Evolutionary conservation across 2,329 filamentous ascomycete species (phyloP).

Genomic region (Lasiodiplodia citricola): DNA sequence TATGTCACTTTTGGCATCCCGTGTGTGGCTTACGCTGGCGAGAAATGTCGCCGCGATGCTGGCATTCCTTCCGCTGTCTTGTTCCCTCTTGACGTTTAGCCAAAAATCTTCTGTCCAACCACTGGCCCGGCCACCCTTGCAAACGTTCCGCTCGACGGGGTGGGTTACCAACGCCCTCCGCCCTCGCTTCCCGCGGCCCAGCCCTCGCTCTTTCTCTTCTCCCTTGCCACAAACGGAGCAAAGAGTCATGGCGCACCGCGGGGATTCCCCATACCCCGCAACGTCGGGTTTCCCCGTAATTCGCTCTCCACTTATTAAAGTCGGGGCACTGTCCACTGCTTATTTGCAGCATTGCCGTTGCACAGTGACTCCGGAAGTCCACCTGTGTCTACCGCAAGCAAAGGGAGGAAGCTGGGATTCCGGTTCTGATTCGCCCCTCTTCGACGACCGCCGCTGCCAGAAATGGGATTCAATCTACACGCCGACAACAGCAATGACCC

Average conservation of each 20-base stretch:
- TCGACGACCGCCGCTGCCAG: neutral
- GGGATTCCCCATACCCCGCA: conserved; percentile 19
- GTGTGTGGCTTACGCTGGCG: conserved; percentile 3
- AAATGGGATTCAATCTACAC: conserved; percentile 37
- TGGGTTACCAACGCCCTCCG: neutral
- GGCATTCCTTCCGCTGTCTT: conserved; percentile 5
- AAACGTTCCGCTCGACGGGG: neutral
- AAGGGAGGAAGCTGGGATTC: neutral
- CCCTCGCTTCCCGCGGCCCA: neutral
- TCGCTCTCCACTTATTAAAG: conserved; percentile 18
- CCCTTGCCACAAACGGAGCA: conserved; percentile 6
- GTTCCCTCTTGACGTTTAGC: conserved; percentile 6
- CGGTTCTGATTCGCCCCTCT: neutral
- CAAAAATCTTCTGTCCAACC: neutral
- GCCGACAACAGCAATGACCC: conserved; percentile 42
- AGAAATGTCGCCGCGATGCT: neutral
- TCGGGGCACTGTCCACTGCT: conserved; percentile 21
- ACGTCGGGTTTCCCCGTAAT: neutral
- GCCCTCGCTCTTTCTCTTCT: neutral
- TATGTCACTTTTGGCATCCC: neutral
- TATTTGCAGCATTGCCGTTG: conserved; percentile 6
- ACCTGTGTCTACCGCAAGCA: neutral
- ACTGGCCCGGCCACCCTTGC: neutral
- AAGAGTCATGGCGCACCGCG: conserved; percentile 5
- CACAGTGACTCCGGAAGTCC: neutral